Conservation (phyloP, 1,284 basidiomycete genomes). For the Rhodotorula sp. region DNA sequence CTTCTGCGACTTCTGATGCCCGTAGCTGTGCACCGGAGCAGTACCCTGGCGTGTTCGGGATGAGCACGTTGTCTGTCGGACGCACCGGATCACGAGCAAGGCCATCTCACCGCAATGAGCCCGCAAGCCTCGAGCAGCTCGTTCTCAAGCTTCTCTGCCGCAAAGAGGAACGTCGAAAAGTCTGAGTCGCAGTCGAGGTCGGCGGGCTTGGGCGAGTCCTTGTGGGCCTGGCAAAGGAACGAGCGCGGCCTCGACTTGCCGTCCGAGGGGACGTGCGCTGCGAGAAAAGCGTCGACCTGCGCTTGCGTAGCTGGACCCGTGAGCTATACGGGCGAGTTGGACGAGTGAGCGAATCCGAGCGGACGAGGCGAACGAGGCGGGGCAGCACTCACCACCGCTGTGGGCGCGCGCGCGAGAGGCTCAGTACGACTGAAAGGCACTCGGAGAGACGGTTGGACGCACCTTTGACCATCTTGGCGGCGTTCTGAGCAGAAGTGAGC, state of each 20-base stretch:
- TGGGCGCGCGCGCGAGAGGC: not conserved
- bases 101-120: too few relatives aligned
- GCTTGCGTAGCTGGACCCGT: not conserved
- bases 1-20: too few relatives aligned
- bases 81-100: too few relatives aligned
- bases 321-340: not conserved
- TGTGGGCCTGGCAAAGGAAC: not conserved
- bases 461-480: not conserved
- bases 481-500: accelerated
- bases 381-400: not conserved
- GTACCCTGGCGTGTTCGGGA: too few relatives aligned
- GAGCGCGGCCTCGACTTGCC: not conserved
- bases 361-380: not conserved
- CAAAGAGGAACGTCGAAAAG: not conserved
- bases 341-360: not conserved
- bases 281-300: not conserved
- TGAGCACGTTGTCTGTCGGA: too few relatives aligned
- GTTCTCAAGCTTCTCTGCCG: not conserved
- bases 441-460: not conserved
- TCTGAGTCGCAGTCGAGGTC: not conserved
- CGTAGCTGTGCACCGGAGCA: too few relatives aligned
- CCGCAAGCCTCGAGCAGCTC: too few relatives aligned
- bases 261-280: not conserved
- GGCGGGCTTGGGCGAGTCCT: not conserved
- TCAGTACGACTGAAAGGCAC: not conserved